These are phyloP conservation scores for Diplotaxis tenuifolia DNA, from an alignment of 345 rosid species.

Conservation along the genomic window DNA sequence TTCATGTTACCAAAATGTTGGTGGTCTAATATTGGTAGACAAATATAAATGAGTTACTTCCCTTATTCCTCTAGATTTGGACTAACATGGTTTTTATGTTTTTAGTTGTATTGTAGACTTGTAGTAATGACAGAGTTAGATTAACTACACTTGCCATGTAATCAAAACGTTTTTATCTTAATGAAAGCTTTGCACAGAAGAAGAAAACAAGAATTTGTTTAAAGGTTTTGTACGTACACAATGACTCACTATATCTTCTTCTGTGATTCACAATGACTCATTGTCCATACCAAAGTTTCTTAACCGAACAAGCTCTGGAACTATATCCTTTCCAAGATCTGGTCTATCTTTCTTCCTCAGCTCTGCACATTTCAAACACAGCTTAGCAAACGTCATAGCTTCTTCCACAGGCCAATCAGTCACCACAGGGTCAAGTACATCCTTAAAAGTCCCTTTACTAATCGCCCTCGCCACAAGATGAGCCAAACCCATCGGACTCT, in stretches of 20 bases:
- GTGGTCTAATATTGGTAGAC: neutral
- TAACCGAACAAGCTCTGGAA: conserved; percentile 71
- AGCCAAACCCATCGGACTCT: conserved; percentile 80
- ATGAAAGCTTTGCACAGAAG: neutral
- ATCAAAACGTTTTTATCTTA: neutral
- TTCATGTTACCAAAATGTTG: neutral
- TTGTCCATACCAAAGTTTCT: conserved; percentile 47
- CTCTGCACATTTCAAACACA: conserved; percentile 66
- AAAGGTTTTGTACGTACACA: neutral
- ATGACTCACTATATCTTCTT: too few relatives aligned
- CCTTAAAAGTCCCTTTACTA: conserved; percentile 56
- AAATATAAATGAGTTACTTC: neutral
- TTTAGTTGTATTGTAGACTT: neutral
- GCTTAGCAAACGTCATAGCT: conserved; percentile 54
- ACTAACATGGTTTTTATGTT: neutral
- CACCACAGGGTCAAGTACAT: conserved; percentile 63
- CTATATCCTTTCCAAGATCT: conserved; percentile 60
- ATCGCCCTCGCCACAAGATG: conserved; percentile 72
- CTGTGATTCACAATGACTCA: neutral
- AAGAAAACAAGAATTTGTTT: neutral
- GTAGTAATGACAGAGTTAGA: neutral
- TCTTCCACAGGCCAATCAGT: conserved; percentile 79
- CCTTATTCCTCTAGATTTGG: too few relatives aligned
- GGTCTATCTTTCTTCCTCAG: conserved; percentile 85
- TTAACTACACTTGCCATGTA: too few relatives aligned